Evolutionary conservation across 2,329 filamentous ascomycete species (phyloP).

Genomic region (Falciphora oryzae): DNA sequence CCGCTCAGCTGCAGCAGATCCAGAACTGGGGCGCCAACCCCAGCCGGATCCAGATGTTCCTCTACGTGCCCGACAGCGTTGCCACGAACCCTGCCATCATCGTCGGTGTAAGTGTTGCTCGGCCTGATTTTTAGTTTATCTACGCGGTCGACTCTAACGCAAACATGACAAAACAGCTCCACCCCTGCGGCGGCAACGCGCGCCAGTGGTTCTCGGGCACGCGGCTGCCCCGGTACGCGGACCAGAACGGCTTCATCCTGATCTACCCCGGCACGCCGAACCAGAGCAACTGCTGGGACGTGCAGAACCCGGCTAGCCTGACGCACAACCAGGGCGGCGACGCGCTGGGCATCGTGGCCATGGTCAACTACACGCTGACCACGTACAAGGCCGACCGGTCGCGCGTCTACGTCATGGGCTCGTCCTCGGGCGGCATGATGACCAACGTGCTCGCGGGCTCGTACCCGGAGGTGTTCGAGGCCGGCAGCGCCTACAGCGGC

Average conservation of each 20-base stretch:
- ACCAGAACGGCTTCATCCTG: conserved; percentile 37
- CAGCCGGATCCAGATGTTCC: conserved; percentile 37
- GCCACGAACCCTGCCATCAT: conserved; percentile 38
- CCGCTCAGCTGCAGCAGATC: conserved; percentile 28
- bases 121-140: background rate
- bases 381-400: conserved; percentile 42
- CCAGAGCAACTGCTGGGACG: conserved; percentile 50
- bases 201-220: conserved; percentile 47
- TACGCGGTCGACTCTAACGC: background rate
- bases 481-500: conserved; percentile 44
- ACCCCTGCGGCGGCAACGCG: conserved; percentile 11
- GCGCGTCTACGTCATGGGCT: conserved; percentile 43
- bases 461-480: conserved; percentile 50
- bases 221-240: conserved; percentile 40
- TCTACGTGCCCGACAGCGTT: conserved; percentile 32
- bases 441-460: conserved; percentile 46
- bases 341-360: conserved; percentile 39
- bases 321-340: conserved; percentile 45
- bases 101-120: conserved; percentile 33
- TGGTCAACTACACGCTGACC: conserved; percentile 43
- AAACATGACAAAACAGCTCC: conserved; percentile 7
- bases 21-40: conserved; percentile 34
- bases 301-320: conserved; percentile 40
- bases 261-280: conserved; percentile 48
- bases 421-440: conserved; percentile 48